Evolutionary conservation across 495 filamentous ascomycete species (phyloP).

Genomic region (Cudoniella acicularis): DNA sequence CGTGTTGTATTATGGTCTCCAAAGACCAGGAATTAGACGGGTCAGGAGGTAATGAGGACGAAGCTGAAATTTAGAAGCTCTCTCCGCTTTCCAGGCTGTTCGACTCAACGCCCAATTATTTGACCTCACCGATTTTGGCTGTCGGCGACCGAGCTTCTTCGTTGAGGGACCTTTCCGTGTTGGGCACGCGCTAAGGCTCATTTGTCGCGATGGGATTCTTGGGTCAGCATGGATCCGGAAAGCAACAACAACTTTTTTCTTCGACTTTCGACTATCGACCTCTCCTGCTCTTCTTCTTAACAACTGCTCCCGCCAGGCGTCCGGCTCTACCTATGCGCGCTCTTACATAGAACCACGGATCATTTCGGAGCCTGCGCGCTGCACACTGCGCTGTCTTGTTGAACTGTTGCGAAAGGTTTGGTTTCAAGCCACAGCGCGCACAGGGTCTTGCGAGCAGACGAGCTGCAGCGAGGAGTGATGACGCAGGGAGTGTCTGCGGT

Average conservation of each 20-base stretch:
- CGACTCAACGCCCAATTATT: neutral
- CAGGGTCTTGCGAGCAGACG: neutral
- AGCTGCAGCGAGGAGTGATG: too few species aligned
- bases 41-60: conserved; percentile 13
- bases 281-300: too few species aligned
- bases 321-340: neutral
- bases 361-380: neutral
- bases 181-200: too few species aligned
- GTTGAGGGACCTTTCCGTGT: neutral
- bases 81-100: neutral
- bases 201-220: too few species aligned
- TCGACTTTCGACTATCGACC: too few species aligned
- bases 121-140: neutral
- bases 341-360: neutral
- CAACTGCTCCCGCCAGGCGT: too few species aligned
- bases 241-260: too few species aligned
- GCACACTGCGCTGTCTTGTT: neutral
- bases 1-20: conserved; percentile 2
- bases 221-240: too few species aligned
- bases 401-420: neutral
- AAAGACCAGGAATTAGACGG: conserved; percentile 12
- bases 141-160: neutral
- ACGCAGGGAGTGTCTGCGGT: neutral
- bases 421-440: neutral
- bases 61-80: too few species aligned